phyloP scores from a whole-genome alignment of 176 grass and related monocot genomes.

The Paspalum notatum region DNA sequence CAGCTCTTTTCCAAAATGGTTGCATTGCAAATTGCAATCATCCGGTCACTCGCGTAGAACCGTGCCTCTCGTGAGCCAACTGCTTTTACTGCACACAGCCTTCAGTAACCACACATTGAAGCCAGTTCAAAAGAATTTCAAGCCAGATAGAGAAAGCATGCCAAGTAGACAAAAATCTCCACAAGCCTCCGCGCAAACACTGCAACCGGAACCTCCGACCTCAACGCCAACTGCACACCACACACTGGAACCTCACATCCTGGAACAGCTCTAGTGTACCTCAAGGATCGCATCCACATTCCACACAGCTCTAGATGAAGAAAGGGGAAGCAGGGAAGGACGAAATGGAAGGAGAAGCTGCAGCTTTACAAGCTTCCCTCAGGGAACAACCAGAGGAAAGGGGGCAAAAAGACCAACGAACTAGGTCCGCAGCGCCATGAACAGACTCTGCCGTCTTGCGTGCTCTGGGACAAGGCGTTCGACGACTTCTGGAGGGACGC shows the following conservation, averaged over 20 bases:
- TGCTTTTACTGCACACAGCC: slow-evolving; percentile 32
- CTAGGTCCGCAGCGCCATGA: slow-evolving; percentile 88
- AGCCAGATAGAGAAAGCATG: slow-evolving; percentile 1
- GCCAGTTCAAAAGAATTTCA: slow-evolving; percentile 34
- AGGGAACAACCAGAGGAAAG: slow-evolving; percentile 3
- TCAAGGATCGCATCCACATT: slow-evolving; percentile 35
- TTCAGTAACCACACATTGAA: slow-evolving; percentile 1
- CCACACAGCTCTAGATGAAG: slow-evolving; percentile 25
- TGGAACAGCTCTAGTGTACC: slow-evolving; percentile 12
- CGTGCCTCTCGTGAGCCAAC: slow-evolving; percentile 5
- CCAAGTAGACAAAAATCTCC: slow-evolving; percentile 9
- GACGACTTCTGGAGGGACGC: slow-evolving; percentile 53
- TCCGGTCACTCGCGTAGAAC: not conserved
- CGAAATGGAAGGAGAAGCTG: slow-evolving; percentile 27
- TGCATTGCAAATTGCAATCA: not conserved
- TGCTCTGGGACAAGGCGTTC: slow-evolving; percentile 84
- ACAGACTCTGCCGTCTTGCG: slow-evolving; percentile 78
- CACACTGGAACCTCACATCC: slow-evolving; percentile 35
- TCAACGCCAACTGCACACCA: slow-evolving; percentile 41
- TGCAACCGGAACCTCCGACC: slow-evolving; percentile 8
- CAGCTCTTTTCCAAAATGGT: not conserved
- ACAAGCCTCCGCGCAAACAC: slow-evolving; percentile 25
- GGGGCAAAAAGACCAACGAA: not conserved
- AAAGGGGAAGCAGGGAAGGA: slow-evolving; percentile 13
- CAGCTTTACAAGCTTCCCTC: slow-evolving; percentile 63